Percentiles rank a stretch among this genome's conserved stretches.
These are phyloP conservation scores for Penicillium alfredii DNA, from an alignment of 495 filamentous ascomycete genomes.

Conservation along the genomic window DNA sequence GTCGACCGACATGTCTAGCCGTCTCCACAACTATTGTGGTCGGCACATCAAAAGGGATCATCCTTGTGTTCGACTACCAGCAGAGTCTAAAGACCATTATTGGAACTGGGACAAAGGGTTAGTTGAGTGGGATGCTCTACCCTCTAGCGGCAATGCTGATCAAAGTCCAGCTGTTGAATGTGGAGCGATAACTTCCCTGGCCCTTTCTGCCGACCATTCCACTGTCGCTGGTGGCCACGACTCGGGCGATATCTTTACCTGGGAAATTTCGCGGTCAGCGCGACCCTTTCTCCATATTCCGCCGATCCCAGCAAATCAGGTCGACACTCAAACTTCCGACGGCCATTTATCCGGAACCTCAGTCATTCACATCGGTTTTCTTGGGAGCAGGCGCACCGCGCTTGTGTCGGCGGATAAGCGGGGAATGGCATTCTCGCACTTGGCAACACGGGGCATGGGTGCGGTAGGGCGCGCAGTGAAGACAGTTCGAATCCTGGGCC, in stretches of 20 bases:
- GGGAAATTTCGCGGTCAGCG: constrained; percentile 77
- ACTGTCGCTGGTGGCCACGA: constrained; percentile 87
- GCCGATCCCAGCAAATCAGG: constrained; percentile 59
- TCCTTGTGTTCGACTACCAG: constrained; percentile 93
- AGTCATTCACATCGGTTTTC: constrained; percentile 85
- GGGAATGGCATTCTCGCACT: constrained; percentile 97
- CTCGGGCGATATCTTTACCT: constrained; percentile 90
- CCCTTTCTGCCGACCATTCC: constrained; percentile 87
- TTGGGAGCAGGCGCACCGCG: constrained; percentile 92
- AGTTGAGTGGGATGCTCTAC: constrained; percentile 1
- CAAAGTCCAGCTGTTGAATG: constrained; percentile 70
- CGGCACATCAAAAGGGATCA: constrained; percentile 88
- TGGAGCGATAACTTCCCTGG: constrained; percentile 78
- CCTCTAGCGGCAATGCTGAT: not conserved
- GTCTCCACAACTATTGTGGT: constrained; percentile 85
- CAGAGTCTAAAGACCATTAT: constrained; percentile 91
- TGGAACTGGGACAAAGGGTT: constrained; percentile 85
- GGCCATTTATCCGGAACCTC: constrained; percentile 73
- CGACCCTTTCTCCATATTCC: constrained; percentile 85
- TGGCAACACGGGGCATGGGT: constrained; percentile 86
- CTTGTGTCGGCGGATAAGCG: constrained; percentile 94
- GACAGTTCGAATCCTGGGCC: constrained; percentile 81
- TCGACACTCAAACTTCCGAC: constrained; percentile 63
- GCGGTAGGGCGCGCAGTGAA: constrained; percentile 79
- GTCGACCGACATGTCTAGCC: constrained; percentile 82